phyloP scores from a whole-genome alignment of 192 early-diverging fungal species.

The Rhizoclosmatium globosum region DNA sequence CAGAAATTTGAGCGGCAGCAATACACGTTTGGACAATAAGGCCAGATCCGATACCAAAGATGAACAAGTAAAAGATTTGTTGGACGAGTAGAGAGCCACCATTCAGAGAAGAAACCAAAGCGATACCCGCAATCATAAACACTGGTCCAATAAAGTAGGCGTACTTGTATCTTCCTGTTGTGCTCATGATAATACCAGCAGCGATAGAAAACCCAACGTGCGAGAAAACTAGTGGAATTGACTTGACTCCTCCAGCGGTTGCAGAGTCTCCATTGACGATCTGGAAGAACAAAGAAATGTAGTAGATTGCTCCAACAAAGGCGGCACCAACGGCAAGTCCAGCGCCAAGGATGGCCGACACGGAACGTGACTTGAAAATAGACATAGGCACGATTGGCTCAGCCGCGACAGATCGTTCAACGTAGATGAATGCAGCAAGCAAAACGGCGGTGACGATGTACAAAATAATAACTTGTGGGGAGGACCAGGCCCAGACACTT shows the following conservation, averaged over 20 bases:
- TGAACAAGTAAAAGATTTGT: slow-evolving; percentile 71
- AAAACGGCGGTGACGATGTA: slow-evolving; percentile 73
- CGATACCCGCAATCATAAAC: slow-evolving; percentile 67
- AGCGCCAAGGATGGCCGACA: slow-evolving; percentile 11
- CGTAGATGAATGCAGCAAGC: slow-evolving; percentile 60
- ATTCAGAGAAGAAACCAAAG: slow-evolving; percentile 71
- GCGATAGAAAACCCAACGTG: slow-evolving; percentile 72
- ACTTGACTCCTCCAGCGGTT: slow-evolving; percentile 76
- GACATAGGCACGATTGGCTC: slow-evolving; percentile 71
- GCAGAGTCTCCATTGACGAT: slow-evolving; percentile 78
- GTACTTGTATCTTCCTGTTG: slow-evolving; percentile 35
- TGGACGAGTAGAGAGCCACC: slow-evolving; percentile 52
- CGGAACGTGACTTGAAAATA: slow-evolving; percentile 58
- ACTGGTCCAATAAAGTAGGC: slow-evolving; percentile 67
- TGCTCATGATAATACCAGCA: slow-evolving; percentile 65
- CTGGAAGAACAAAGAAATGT: slow-evolving; percentile 75
- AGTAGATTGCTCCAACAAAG: slow-evolving; percentile 64
- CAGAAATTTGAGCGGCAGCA: slow-evolving; percentile 75
- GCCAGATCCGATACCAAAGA: slow-evolving; percentile 80
- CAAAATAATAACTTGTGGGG: slow-evolving; percentile 62
- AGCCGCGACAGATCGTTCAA: slow-evolving; percentile 66
- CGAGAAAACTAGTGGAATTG: slow-evolving; percentile 79
- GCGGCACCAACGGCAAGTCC: slow-evolving; percentile 40
- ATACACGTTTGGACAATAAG: slow-evolving; percentile 76
- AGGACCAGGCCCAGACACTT: slow-evolving; percentile 64